phyloP scores from a whole-genome alignment of 495 filamentous ascomycete genomes.

The Penicillium crystallinum region DNA sequence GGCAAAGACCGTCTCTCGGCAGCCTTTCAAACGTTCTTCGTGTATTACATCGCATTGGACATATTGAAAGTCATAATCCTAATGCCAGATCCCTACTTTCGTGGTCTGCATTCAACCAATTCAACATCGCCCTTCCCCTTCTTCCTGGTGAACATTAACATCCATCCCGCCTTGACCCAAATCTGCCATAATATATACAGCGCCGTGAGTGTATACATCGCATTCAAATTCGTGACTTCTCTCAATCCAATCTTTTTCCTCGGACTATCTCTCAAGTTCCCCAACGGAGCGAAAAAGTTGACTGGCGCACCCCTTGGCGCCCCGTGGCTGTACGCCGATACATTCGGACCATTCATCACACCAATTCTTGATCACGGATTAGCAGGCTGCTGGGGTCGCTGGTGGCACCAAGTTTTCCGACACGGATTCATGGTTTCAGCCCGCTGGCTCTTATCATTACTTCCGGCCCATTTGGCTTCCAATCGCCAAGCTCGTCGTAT shows the following conservation, averaged over 20 bases:
- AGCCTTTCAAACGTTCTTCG: constrained; percentile 43
- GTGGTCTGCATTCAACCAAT: constrained; percentile 31
- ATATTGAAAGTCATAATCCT: constrained; percentile 54
- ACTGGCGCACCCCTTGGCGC: constrained; percentile 46
- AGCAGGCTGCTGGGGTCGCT: constrained; percentile 71
- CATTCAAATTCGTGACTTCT: constrained; percentile 50
- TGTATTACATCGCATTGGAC: constrained; percentile 61
- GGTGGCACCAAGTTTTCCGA: constrained; percentile 89
- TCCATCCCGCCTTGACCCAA: constrained; percentile 29
- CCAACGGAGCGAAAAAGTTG: constrained; percentile 28
- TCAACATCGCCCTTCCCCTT: constrained; percentile 39
- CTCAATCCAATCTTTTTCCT: constrained; percentile 54
- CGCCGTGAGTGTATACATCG: constrained; percentile 45
- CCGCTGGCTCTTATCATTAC: constrained; percentile 41
- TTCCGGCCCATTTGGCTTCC: constrained; percentile 20
- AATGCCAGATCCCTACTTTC: constrained; percentile 74
- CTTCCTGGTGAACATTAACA: constrained; percentile 27
- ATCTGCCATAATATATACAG: constrained; percentile 49
- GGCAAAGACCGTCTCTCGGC: constrained; percentile 44
- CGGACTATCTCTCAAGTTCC: constrained; percentile 46
- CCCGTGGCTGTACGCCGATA: constrained; percentile 61
- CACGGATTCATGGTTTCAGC: constrained; percentile 59
- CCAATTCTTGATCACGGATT: constrained; percentile 61
- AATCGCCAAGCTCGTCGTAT: constrained; percentile 15
- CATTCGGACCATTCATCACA: constrained; percentile 52